Percentiles rank a stretch among this genome's conserved stretches.
Evolutionary conservation across 371 early-diverging fungal species (phyloP).

Genomic region (Mucor racemosus): DNA sequence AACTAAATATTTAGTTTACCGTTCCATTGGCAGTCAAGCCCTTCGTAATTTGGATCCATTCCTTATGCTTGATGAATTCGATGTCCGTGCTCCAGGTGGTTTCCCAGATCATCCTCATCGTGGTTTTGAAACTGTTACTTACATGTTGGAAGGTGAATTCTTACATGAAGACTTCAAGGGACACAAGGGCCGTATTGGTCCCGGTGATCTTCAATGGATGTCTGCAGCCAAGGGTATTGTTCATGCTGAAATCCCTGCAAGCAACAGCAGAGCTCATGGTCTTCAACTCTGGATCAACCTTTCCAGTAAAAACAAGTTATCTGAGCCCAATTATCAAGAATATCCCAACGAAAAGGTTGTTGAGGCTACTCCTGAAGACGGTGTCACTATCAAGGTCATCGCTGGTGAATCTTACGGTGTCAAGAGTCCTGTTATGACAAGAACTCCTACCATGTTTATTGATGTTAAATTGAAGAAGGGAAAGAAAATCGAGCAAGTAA

Average conservation of each 20-base stretch:
- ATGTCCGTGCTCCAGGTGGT: slow-evolving; percentile 58
- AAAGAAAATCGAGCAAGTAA: slow-evolving; percentile 56
- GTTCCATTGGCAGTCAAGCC: slow-evolving; percentile 70
- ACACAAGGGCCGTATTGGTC: slow-evolving; percentile 70
- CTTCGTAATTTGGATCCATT: slow-evolving; percentile 82
- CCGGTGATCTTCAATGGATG: slow-evolving; percentile 83
- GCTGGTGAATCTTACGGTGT: slow-evolving; percentile 74
- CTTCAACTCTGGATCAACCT: slow-evolving; percentile 90
- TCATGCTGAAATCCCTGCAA: slow-evolving; percentile 78
- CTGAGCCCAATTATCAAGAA: slow-evolving; percentile 80
- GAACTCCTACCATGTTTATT: slow-evolving; percentile 75
- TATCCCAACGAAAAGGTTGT: slow-evolving; percentile 63
- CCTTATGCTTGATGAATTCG: slow-evolving; percentile 83
- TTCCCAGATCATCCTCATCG: slow-evolving; percentile 73
- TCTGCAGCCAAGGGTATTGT: slow-evolving; percentile 81
- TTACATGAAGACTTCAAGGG: slow-evolving; percentile 86
- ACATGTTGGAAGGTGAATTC: slow-evolving; percentile 74
- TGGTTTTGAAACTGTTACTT: slow-evolving; percentile 85
- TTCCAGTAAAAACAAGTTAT: slow-evolving; percentile 79
- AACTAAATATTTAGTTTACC: slow-evolving; percentile 53
- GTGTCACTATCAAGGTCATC: slow-evolving; percentile 76
- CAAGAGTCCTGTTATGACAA: slow-evolving; percentile 63
- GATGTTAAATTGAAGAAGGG: slow-evolving; percentile 66
- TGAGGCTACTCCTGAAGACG: slow-evolving; percentile 57
- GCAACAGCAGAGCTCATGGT: slow-evolving; percentile 57